These are phyloP conservation scores for Boletellus deceptivus DNA, from an alignment of 1,284 basidiomycete species.

Conservation along the genomic window DNA sequence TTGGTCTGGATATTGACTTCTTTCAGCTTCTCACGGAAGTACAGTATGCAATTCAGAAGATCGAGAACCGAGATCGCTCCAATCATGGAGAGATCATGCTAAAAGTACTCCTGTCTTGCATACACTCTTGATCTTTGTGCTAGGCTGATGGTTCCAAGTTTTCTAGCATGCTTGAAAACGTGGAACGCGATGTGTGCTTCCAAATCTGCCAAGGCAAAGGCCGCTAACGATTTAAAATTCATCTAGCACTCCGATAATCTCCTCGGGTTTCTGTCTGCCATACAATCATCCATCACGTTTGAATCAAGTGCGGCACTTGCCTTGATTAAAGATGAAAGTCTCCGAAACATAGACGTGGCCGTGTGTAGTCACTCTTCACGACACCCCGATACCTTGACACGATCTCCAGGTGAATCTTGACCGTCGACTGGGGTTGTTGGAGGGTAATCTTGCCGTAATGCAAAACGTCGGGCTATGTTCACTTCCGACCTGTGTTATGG, in stretches of 20 bases:
- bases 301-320: slow-evolving; percentile 25
- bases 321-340: slow-evolving; percentile 32
- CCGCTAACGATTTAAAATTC: slow-evolving; percentile 5
- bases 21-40: slow-evolving; percentile 26
- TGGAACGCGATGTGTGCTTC: slow-evolving; percentile 25
- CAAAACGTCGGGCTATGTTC: slow-evolving; percentile 26
- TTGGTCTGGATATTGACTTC: slow-evolving; percentile 7
- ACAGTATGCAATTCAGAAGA: slow-evolving; percentile 16
- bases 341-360: slow-evolving; percentile 24
- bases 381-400: slow-evolving; percentile 7
- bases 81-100: slow-evolving; percentile 22
- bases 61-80: slow-evolving; percentile 20
- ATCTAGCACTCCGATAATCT: slow-evolving; percentile 29
- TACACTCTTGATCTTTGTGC: background rate
- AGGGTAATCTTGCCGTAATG: slow-evolving; percentile 25
- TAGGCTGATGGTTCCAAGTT: slow-evolving; percentile 24
- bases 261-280: slow-evolving; percentile 25
- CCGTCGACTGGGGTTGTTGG: slow-evolving; percentile 25
- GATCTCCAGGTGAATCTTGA: slow-evolving; percentile 27
- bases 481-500: background rate
- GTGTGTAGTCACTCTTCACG: slow-evolving; percentile 17
- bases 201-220: background rate
- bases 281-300: slow-evolving; percentile 26
- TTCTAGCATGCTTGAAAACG: slow-evolving; percentile 22
- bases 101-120: slow-evolving; percentile 22